Conservation (phyloP, 2,329 filamentous ascomycete species). For the Tolypocladium ophioglossoides region DNA sequence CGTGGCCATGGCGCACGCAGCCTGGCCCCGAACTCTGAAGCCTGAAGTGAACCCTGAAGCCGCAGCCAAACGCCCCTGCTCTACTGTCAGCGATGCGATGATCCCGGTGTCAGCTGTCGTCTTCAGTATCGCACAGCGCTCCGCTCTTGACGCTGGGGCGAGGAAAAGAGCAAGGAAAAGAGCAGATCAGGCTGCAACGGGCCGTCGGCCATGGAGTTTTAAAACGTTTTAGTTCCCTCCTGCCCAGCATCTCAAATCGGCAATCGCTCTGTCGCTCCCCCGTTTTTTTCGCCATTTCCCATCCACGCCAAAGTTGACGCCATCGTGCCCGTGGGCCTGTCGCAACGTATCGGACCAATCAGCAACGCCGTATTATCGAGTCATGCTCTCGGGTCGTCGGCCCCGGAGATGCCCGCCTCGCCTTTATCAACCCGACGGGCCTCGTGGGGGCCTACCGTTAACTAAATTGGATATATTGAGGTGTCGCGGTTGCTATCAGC, state of each 20-base stretch:
- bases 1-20: not conserved
- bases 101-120: not conserved
- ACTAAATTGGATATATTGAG: no score
- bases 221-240: not conserved
- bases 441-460: no score
- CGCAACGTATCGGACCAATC: conserved; percentile 13
- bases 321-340: conserved; percentile 14
- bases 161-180: not conserved
- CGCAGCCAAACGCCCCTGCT: not conserved
- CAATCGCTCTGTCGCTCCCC: conserved; percentile 1
- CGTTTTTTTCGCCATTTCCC: conserved; percentile 3
- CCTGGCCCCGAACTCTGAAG: no score
- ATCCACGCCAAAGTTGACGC: conserved; percentile 19
- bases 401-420: not conserved
- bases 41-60: not conserved
- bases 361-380: not conserved
- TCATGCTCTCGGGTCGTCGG: not conserved
- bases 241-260: not conserved
- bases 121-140: not conserved
- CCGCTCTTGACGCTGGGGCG: not conserved
- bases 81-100: not conserved
- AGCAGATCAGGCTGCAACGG: not conserved
- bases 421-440: not conserved
- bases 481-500: no score
- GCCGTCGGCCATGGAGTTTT: not conserved